phyloP scores from a whole-genome alignment of 1,284 basidiomycete species.

The Rhodotorula sp. region DNA sequence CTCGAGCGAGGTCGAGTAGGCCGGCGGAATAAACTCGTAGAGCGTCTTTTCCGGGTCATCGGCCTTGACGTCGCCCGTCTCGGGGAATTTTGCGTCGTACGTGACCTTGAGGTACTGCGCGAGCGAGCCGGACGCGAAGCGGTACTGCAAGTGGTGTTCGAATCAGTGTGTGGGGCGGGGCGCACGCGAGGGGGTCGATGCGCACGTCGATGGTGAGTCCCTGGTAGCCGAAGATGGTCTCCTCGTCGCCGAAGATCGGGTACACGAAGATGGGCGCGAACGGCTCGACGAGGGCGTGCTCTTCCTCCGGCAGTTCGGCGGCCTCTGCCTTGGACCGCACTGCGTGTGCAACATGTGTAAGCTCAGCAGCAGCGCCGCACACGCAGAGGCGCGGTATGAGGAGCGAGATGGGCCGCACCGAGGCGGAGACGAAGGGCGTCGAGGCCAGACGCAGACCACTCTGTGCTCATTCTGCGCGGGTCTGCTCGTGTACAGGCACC shows the following conservation, averaged over 20 bases:
- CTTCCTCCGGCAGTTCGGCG: constrained; percentile 23
- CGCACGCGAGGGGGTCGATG: constrained; percentile 14
- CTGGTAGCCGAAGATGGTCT: constrained; percentile 93
- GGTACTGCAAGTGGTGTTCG: constrained; percentile 58
- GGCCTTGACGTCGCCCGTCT: constrained; percentile 66
- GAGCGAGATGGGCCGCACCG: constrained; percentile 14
- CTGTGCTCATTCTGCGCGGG: constrained; percentile 4
- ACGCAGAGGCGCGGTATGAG: too few relatives aligned
- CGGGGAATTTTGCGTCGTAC: constrained; percentile 67
- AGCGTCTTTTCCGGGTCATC: constrained; percentile 84
- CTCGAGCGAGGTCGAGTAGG: constrained; percentile 67
- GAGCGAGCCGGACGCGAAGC: constrained; percentile 84
- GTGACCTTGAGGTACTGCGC: constrained; percentile 71
- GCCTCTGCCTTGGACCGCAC: constrained; percentile 24
- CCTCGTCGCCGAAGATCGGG: constrained; percentile 86
- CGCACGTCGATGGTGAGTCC: constrained; percentile 77
- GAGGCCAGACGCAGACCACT: constrained; percentile 37
- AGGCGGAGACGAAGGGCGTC: constrained; percentile 40
- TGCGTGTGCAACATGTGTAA: not conserved
- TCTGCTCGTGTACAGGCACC: too few relatives aligned
- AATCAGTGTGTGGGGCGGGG: not conserved
- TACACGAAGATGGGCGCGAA: constrained; percentile 49
- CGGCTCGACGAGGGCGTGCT: constrained; percentile 29
- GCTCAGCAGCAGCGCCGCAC: not conserved
- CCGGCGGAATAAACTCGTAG: constrained; percentile 74